phyloP scores from a whole-genome alignment of 257 asterid genomes.

The Perilla frutescens region DNA sequence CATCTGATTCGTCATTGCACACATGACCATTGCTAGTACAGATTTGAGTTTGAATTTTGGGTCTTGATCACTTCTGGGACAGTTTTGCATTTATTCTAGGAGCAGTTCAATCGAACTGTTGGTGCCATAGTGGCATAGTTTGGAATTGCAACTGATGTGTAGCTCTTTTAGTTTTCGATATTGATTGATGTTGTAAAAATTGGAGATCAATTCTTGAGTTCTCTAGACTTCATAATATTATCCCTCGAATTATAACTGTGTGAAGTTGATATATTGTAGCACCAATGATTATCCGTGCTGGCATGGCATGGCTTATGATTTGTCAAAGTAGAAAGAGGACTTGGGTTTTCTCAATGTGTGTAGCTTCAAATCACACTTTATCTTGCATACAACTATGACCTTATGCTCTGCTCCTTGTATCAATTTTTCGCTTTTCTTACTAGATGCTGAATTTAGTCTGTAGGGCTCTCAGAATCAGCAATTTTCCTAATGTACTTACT shows the following conservation, averaged over 20 bases:
- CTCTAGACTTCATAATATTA: not conserved
- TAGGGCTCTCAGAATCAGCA: too few relatives aligned
- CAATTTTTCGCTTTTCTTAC: not conserved
- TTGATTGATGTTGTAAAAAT: slow-evolving; percentile 7
- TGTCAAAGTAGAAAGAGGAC: not conserved
- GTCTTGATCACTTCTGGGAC: not conserved
- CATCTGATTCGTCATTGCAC: not conserved
- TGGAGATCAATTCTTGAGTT: slow-evolving; percentile 12
- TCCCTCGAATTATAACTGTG: not conserved
- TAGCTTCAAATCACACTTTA: not conserved
- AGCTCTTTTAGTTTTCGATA: not conserved
- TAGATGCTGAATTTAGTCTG: not conserved
- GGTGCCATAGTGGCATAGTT: slow-evolving; percentile 14
- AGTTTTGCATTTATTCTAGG: not conserved
- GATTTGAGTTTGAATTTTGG: slow-evolving; percentile 4
- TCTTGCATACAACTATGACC: not conserved
- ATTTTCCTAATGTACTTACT: slow-evolving; percentile 2
- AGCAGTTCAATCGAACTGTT: not conserved
- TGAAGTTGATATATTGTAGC: slow-evolving; percentile 6
- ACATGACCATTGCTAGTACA: not conserved
- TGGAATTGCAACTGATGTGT: not conserved
- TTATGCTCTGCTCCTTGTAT: not conserved
- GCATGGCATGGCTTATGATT: not conserved
- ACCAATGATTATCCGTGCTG: not conserved
- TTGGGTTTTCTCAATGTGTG: not conserved